Evolutionary conservation across 805 yeast genomes (phyloP).

Genomic region (Wickerhamiella slavikovae): DNA sequence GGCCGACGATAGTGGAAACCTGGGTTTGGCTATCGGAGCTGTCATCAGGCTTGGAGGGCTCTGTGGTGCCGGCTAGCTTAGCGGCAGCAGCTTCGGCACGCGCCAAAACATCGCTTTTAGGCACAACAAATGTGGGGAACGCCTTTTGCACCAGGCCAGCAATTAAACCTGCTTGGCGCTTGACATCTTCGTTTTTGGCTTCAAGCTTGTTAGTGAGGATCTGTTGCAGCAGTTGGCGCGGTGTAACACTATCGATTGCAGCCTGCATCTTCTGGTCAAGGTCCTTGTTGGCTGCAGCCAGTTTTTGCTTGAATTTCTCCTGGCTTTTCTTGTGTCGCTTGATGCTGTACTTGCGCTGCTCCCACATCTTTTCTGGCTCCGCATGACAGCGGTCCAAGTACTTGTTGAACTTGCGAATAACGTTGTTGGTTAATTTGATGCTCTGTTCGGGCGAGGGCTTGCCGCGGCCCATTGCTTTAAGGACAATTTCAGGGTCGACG

Average conservation of each 20-base stretch:
- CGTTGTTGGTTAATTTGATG: constrained; percentile 46
- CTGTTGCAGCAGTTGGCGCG: constrained; percentile 15
- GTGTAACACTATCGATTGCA: constrained; percentile 17
- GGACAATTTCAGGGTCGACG: constrained; percentile 69
- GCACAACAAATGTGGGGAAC: background rate
- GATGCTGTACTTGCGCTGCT: constrained; percentile 10
- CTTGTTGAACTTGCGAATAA: constrained; percentile 56
- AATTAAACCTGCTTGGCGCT: constrained; percentile 1
- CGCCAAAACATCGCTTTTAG: background rate
- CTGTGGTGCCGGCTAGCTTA: background rate
- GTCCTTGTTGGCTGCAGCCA: constrained; percentile 21
- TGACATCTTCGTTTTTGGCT: background rate
- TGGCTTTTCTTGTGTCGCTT: constrained; percentile 11
- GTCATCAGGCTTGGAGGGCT: background rate
- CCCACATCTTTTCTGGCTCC: constrained; percentile 39
- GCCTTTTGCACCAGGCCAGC: constrained; percentile 3
- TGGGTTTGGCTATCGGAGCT: background rate
- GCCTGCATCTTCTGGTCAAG: constrained; percentile 24
- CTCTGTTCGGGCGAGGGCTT: constrained; percentile 62
- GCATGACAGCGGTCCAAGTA: constrained; percentile 39
- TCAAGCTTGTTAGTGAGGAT: constrained; percentile 8
- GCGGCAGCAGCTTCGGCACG: background rate
- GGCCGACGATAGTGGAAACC: background rate
- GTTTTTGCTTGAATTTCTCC: constrained; percentile 6
- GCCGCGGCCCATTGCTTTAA: constrained; percentile 62